Evolutionary conservation across 768 basidiomycete genomes (phyloP).

Genomic region (Auriscalpium orientale): DNA sequence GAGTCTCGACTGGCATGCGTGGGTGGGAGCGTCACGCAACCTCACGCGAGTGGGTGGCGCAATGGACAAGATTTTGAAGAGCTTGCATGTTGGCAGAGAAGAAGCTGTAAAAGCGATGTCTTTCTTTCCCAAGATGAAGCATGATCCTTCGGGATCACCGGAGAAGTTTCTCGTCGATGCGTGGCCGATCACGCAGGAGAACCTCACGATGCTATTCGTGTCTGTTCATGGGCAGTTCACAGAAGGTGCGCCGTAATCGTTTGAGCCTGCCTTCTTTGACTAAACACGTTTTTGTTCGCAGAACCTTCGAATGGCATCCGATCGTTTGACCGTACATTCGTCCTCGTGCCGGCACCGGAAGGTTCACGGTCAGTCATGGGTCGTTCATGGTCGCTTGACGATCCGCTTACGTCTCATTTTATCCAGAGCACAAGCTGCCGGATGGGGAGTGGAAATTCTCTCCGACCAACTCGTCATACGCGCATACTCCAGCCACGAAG

Average conservation of each 20-base stretch:
- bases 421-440: slow-evolving; percentile 63
- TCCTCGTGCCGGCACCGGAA: slow-evolving; percentile 72
- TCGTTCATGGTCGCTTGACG: slow-evolving; percentile 5
- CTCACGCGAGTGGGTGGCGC: slow-evolving; percentile 57
- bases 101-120: slow-evolving; percentile 52
- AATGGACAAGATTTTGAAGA: slow-evolving; percentile 52
- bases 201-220: slow-evolving; percentile 48
- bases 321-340: slow-evolving; percentile 90
- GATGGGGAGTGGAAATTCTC: slow-evolving; percentile 87
- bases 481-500: slow-evolving; percentile 73
- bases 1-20: slow-evolving; percentile 71
- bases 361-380: slow-evolving; percentile 66
- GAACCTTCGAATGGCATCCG: slow-evolving; percentile 72
- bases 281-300: slow-evolving; percentile 18
- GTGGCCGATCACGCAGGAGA: slow-evolving; percentile 65
- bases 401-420: slow-evolving; percentile 2
- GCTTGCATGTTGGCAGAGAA: slow-evolving; percentile 67
- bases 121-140: slow-evolving; percentile 68
- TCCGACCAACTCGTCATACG: slow-evolving; percentile 85
- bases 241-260: slow-evolving; percentile 55
- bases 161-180: slow-evolving; percentile 86
- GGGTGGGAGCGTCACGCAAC: slow-evolving; percentile 66
- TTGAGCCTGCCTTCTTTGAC: not conserved
- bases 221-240: slow-evolving; percentile 85
- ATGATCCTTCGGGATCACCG: slow-evolving; percentile 71